These are phyloP conservation scores for Allium cepa DNA, from an alignment of 106 monocot species.

Conservation along the genomic window DNA sequence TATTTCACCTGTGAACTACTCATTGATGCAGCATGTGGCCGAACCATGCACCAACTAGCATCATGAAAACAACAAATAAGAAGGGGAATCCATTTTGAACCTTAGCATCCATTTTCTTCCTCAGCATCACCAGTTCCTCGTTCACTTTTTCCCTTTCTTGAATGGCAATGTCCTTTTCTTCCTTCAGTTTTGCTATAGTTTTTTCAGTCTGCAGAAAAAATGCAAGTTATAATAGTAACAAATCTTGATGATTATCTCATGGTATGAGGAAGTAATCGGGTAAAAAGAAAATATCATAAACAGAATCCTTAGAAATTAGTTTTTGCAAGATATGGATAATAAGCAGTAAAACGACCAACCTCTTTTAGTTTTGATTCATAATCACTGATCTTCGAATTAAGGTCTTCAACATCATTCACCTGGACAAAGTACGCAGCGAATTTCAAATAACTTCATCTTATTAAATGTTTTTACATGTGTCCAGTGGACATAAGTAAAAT, in stretches of 20 bases:
- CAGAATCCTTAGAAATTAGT: not conserved
- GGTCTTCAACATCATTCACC: constrained; percentile 52
- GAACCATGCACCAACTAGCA: constrained; percentile 31
- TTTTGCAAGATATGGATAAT: not conserved
- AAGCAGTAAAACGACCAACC: constrained; percentile 30
- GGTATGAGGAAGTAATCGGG: not conserved
- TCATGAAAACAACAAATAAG: constrained; percentile 63
- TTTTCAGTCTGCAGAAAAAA: constrained; percentile 25
- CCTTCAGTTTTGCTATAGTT: constrained; percentile 13
- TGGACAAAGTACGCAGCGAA: constrained; percentile 6
- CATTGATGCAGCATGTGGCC: constrained; percentile 37
- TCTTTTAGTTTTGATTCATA: constrained; percentile 52
- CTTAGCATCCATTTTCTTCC: constrained; percentile 28
- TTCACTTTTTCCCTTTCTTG: constrained; percentile 24
- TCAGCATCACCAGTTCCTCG: constrained; percentile 36
- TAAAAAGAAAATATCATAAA: not conserved
- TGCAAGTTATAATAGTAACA: not conserved
- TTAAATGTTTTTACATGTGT: no score
- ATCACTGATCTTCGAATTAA: constrained; percentile 38
- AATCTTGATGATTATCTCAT: not conserved
- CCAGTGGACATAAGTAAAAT: no score
- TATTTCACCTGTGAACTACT: not conserved
- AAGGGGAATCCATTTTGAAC: constrained; percentile 61
- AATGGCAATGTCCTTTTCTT: constrained; percentile 27
- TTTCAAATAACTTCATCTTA: no score